Evolutionary conservation across 495 filamentous ascomycete species (phyloP).

Genomic region (Aspergillus hancockii): DNA sequence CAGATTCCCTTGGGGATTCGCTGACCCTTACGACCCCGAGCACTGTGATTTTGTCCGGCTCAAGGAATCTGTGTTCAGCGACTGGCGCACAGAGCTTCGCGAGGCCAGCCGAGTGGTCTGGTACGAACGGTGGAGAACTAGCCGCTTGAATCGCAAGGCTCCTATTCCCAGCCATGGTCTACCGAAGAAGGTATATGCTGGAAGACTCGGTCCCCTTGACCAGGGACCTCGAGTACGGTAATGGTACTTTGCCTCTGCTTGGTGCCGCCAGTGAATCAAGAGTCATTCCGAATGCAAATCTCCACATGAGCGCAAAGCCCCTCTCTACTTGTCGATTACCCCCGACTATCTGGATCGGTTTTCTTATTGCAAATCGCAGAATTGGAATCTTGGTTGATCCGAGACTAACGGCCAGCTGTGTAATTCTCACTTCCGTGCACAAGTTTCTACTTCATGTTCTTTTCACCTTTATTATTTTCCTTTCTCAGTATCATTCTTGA

Average conservation of each 20-base stretch:
- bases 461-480: not conserved
- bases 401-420: not conserved
- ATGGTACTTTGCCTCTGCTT: conserved; percentile 8
- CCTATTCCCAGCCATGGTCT: conserved; percentile 16
- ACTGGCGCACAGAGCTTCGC: conserved; percentile 89
- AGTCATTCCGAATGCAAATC: not conserved
- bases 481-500: conserved; percentile 4
- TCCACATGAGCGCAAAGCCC: not conserved
- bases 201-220: conserved; percentile 33
- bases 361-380: not conserved
- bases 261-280: not conserved
- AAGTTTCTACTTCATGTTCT: not conserved
- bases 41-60: conserved; percentile 95
- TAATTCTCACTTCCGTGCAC: not conserved
- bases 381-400: not conserved
- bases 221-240: conserved; percentile 38
- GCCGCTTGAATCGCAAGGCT: conserved; percentile 54
- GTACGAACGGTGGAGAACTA: conserved; percentile 96
- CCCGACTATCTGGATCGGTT: not conserved
- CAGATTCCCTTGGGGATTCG: conserved; percentile 94
- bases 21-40: conserved; percentile 82
- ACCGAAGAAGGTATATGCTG: conserved; percentile 30
- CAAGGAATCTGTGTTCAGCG: conserved; percentile 87
- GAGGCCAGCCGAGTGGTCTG: conserved; percentile 90
- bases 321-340: not conserved